Evolutionary conservation across 75 land plant species (phyloP).

Genomic region (Chamaecyparis obtusa): DNA sequence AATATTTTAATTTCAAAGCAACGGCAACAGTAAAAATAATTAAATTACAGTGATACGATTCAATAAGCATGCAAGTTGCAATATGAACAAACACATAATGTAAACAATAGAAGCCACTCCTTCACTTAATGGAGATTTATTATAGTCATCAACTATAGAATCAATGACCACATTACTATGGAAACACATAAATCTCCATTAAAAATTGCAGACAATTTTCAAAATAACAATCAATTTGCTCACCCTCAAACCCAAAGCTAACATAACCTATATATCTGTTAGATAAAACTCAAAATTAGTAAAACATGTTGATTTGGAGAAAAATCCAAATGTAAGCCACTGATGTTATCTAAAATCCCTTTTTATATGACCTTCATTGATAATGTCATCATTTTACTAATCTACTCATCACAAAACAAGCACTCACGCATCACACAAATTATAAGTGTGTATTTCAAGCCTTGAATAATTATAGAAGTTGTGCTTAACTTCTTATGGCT

Average conservation of each 20-base stretch:
- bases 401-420: not conserved
- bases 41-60: not conserved
- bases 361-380: not conserved
- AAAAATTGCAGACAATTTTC: not conserved
- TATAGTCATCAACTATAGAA: not conserved
- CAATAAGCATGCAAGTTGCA: not conserved
- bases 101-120: not conserved
- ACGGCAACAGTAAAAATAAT: not conserved
- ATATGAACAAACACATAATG: not conserved
- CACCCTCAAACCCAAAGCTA: not conserved
- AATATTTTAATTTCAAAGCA: not conserved
- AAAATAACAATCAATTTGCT: not conserved
- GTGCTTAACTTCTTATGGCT: too few relatives aligned
- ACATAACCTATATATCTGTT: not conserved
- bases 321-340: not conserved
- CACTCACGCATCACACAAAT: too few relatives aligned
- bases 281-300: not conserved
- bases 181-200: not conserved
- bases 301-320: not conserved
- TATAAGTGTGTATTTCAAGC: too few relatives aligned
- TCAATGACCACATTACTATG: not conserved
- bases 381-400: not conserved
- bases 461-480: too few relatives aligned
- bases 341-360: not conserved
- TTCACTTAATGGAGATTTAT: not conserved